Evolutionary conservation across 176 grass and related monocot species (phyloP), one percentile per base, ranked within the genome.

Genomic region (Bothriochloa decipiens): DNA sequence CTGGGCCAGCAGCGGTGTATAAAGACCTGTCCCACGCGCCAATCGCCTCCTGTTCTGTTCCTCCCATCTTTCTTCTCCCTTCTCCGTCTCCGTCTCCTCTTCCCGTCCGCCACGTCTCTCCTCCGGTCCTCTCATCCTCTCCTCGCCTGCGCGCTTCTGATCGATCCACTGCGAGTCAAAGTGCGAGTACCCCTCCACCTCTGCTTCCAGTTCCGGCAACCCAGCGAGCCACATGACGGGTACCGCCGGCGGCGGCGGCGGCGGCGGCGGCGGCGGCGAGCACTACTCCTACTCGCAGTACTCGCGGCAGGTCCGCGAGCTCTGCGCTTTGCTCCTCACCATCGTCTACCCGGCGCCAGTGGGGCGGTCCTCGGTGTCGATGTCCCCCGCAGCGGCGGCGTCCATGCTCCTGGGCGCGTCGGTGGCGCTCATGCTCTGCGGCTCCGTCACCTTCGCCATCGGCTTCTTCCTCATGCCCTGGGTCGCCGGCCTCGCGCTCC

Each of bases 391-490:
- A 10, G 92, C 65, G 25, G 55, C 82, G 73, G 91, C 91, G 43
- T 88, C 89, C 53, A 79, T 97, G 88, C 87, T 95, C 0, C 84
- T 98, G 0, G 95, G 95, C 22, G 91, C 85, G 41, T 93, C 95
- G 37, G 29, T 98, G 52, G 85, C 95, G 82, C 91, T 98, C 25
- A 95, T 98, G 91, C 83, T 98, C 3, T 93, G 95, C 70, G 95
- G 95, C 3, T 93, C 92, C 14, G 91, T 98, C 57, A 95, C 92
- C 20, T 98, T 98, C 79, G 72, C 94, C 78, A 63, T 98, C 65
- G 95, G 95, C 12, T 79, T 98, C 64, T 58, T 98, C 11, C 89
- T 98, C 73, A 91, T 98, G 91, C 95, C 95, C 0, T 98, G 91
- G 95, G 91, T 98, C 49, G 85, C 85, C 45, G 91, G 95, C 36